Evolutionary conservation across 78 protist genomes (phyloP), one percentile per base, ranked within the genome.

Genomic region (Chrysochromulina tobinii): DNA sequence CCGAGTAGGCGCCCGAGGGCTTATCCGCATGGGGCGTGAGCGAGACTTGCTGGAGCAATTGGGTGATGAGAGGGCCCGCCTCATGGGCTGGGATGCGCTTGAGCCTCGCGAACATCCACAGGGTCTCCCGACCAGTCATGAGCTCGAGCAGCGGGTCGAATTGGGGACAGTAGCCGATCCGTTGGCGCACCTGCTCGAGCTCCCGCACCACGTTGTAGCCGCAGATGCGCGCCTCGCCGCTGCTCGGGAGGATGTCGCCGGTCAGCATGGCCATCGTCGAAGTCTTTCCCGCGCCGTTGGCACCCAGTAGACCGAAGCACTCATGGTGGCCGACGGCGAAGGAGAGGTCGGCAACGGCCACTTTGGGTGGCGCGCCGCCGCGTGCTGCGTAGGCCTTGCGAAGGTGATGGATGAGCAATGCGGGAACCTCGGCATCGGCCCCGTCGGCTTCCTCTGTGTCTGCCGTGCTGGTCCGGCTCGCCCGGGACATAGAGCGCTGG

Each of bases 151-250:
- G 92, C 0, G 90, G 53, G 88, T 95, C 95, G 38, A 67, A 6
- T 86, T 98, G 99, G n/a, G 97, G 96, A 67, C 98, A 96, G 23
- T 95, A 77, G 53, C 99, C 99, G 58, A 98, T 48, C 20, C 27
- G 25, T 21, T 48, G 25, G 59, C 96, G 97, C 50, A 93, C 92
- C 2, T 1, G 27, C n/a, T 69, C 92, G 66, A 92, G 93, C 50
- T 72, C 91, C 21, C 61, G 55, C 38, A n/a, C 66, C 67, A 94
- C 23, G 66, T 3, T 2, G 61, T 0, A 25, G 25, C 79, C 83
- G 3, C 17, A 5, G 15, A 91, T 15, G 15, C 17, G 3, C 23
- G 69, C 93, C 11, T 8, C 54, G 25, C 99, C 99, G 11, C 66
- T 9, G 1, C 97, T 88, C 0, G 98, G 96, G 51, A 27, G 57